Evolutionary conservation across 2,329 filamentous ascomycete species (phyloP), one percentile per base, ranked within the genome.

Genomic region (Botrytis elliptica): DNA sequence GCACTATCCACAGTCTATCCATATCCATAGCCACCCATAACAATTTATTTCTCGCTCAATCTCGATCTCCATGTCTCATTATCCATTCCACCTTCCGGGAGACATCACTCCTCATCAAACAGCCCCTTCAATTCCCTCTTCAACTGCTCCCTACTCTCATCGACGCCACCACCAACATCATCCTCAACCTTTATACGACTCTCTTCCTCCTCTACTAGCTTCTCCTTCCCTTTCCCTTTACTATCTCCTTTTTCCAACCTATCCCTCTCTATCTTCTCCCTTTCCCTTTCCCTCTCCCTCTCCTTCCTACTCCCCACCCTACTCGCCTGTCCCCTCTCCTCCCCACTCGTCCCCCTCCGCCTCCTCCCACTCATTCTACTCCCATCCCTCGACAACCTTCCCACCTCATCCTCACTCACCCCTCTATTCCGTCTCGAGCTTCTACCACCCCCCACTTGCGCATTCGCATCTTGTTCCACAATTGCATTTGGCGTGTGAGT

Each of bases 41-140:
- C 29, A 46, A 66, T 66, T 36, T 49, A 46, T 36, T 25, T 36
- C 18, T 29, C 42, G 25, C 9, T 12, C 40, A 42, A 44, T 29
- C 25, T 16, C 42, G 38, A 60, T 38, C 10, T 22, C 18, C 12
- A 16, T 44, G 20, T 65, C 42, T 25, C 20, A 46, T 3, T 1
- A 4, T 25, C 8, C 2, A 25, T 22, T 25, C 60, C 22, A 6
- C 4, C 22, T 40, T 12, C n/a, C 22, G 38, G 6, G 10, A 42
- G 14, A 29, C 25, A 57, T 57, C 20, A 74, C 57, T 78, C 74
- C 36, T 76, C 74, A 66, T 68, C 64, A 74, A 78, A 79, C 69
- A 79, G 74, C 49, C 60, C 71, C 38, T 64, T 77, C 73, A 78
- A 71, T 40, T 79, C 78, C 64, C 59, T 76, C 40, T 77, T 75